A percentile compares a stretch with the other conserved stretches of the same genome.
These are phyloP conservation scores for Tuber umbilicatum DNA, from an alignment of 495 filamentous ascomycete species.

Conservation along the genomic window DNA sequence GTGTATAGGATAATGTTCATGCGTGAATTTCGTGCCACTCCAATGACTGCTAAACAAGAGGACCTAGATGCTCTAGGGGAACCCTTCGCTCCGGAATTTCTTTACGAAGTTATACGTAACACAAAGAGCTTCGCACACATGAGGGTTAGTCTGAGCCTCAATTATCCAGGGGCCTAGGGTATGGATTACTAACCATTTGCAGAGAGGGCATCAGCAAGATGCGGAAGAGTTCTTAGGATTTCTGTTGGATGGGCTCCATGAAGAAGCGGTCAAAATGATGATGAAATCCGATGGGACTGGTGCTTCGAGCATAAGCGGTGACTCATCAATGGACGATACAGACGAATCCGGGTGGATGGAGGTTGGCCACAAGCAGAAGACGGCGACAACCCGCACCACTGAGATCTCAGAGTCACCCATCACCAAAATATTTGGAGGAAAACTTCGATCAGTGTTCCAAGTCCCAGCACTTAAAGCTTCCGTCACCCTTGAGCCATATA, in stretches of 20 bases:
- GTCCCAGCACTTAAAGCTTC: slow-evolving; percentile 83
- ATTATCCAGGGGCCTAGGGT: neutral
- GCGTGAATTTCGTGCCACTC: slow-evolving; percentile 80
- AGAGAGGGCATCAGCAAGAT: slow-evolving; percentile 95
- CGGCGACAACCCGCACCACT: slow-evolving; percentile 80
- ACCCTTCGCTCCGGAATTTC: slow-evolving; percentile 85
- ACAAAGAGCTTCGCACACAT: slow-evolving; percentile 85
- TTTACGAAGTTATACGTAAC: slow-evolving; percentile 84
- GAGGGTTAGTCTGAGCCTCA: slow-evolving; percentile 54
- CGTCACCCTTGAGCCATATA: slow-evolving; percentile 86
- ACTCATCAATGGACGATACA: slow-evolving; percentile 18
- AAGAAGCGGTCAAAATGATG: slow-evolving; percentile 78
- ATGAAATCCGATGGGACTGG: slow-evolving; percentile 46
- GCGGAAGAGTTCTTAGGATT: slow-evolving; percentile 97
- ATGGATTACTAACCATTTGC: slow-evolving; percentile 39
- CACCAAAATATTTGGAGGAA: slow-evolving; percentile 89
- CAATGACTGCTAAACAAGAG: slow-evolving; percentile 64
- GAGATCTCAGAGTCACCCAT: slow-evolving; percentile 75
- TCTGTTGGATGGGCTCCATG: slow-evolving; percentile 82
- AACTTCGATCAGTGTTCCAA: slow-evolving; percentile 79
- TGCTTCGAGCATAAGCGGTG: slow-evolving; percentile 36
- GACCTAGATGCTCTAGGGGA: slow-evolving; percentile 89
- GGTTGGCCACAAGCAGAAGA: slow-evolving; percentile 84
- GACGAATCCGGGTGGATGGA: slow-evolving; percentile 71
- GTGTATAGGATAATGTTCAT: slow-evolving; percentile 80